Percentiles rank a stretch among this genome's conserved stretches.
These are phyloP conservation scores for Aspergillus oerlinghausenensis DNA, from an alignment of 2,329 filamentous ascomycete species.

Conservation along the genomic window DNA sequence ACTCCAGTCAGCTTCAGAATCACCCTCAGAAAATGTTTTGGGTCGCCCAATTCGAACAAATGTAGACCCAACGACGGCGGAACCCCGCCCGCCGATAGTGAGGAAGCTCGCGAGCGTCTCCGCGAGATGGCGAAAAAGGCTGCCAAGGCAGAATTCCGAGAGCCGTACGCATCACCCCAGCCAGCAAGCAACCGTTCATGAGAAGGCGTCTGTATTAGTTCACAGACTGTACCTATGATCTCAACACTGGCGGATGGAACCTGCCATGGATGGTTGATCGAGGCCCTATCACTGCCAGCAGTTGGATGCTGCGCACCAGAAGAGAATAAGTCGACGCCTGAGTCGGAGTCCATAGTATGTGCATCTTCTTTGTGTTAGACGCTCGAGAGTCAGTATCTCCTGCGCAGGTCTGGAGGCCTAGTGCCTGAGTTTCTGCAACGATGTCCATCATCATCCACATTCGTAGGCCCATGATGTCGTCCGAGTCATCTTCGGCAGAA, in stretches of 20 bases:
- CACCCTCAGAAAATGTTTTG: not conserved
- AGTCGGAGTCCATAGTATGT: no score
- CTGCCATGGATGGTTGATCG: no score
- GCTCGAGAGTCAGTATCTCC: no score
- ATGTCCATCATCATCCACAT: not conserved
- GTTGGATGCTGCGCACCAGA: no score
- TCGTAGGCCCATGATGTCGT: not conserved
- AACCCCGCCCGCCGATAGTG: slow-evolving; percentile 1
- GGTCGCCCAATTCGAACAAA: slow-evolving; percentile 3
- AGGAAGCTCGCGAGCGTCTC: not conserved
- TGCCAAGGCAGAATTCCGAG: not conserved
- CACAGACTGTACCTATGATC: no score
- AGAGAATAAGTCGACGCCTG: no score
- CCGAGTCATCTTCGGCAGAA: not conserved
- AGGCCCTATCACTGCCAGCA: no score
- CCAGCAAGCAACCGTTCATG: not conserved
- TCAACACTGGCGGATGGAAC: no score
- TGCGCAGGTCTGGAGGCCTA: no score
- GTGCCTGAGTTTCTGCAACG: no score
- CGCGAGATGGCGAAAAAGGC: slow-evolving; percentile 1
- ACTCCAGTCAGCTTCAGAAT: slow-evolving; percentile 2
- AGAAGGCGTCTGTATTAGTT: no score
- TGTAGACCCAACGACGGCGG: not conserved
- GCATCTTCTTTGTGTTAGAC: no score
- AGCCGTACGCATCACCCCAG: not conserved